These are phyloP conservation scores for Podospora bellae-mahoneyi DNA, from an alignment of 495 filamentous ascomycete species.

Conservation along the genomic window DNA sequence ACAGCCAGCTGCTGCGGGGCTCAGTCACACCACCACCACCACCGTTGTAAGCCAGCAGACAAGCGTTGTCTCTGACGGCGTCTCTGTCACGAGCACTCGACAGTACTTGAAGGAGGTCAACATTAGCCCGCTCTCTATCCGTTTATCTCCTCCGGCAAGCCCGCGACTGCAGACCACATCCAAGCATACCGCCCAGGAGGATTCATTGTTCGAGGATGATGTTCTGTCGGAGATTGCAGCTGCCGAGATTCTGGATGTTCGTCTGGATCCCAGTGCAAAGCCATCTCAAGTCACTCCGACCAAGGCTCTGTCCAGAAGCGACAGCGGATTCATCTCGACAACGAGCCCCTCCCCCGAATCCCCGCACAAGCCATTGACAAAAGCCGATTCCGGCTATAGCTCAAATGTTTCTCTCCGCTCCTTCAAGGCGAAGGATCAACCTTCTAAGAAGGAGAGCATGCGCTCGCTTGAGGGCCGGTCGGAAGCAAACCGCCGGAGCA, in stretches of 20 bases:
- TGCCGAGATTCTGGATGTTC: constrained; percentile 40
- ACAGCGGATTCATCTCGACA: constrained; percentile 42
- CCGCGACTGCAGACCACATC: constrained; percentile 43
- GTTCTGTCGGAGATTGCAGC: constrained; percentile 33
- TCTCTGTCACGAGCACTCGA: neutral
- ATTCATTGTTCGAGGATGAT: constrained; percentile 46
- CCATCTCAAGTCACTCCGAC: constrained; percentile 20
- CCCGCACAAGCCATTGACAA: constrained; percentile 42
- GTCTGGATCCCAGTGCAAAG: constrained; percentile 42
- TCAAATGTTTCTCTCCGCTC: constrained; percentile 51
- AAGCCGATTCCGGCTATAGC: constrained; percentile 57
- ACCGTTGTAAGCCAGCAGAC: constrained; percentile 20
- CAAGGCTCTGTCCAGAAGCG: constrained; percentile 35
- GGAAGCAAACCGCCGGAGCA: neutral
- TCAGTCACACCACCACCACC: constrained; percentile 18
- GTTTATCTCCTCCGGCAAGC: constrained; percentile 21
- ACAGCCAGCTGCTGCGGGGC: constrained; percentile 17
- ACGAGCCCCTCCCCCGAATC: constrained; percentile 36
- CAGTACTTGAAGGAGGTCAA: constrained; percentile 32
- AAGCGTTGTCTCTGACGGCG: neutral
- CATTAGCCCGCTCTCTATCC: constrained; percentile 33
- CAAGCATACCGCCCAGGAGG: constrained; percentile 47
- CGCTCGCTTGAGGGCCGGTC: constrained; percentile 16
- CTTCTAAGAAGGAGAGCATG: constrained; percentile 9
- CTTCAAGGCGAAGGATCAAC: constrained; percentile 31